phyloP scores from a whole-genome alignment of 345 rosid genomes.

The Eucalyptus marginata region DNA sequence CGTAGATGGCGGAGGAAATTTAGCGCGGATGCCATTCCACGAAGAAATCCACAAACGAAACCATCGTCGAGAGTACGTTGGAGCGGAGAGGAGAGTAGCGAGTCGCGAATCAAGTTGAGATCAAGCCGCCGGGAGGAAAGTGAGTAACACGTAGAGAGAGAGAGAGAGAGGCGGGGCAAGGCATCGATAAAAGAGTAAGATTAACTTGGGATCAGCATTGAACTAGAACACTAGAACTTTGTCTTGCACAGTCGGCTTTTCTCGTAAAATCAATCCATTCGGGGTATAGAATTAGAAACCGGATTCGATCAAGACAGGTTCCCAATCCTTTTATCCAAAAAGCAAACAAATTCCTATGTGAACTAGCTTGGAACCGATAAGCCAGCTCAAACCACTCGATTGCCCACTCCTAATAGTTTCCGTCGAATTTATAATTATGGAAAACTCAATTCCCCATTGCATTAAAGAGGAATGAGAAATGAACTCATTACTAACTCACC shows the following conservation, averaged over 20 bases:
- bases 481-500: too few relatives aligned
- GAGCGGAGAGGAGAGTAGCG: too few relatives aligned
- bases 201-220: not conserved
- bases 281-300: not conserved
- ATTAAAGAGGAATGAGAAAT: too few relatives aligned
- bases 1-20: not conserved
- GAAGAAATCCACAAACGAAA: not conserved
- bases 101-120: too few relatives aligned
- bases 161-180: not conserved
- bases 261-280: not conserved
- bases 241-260: not conserved
- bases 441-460: not conserved
- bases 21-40: not conserved
- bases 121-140: too few relatives aligned
- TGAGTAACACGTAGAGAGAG: too few relatives aligned
- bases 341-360: not conserved
- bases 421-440: not conserved
- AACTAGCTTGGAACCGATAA: not conserved
- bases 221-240: too few relatives aligned
- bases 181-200: not conserved
- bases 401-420: not conserved
- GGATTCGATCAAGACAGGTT: not conserved
- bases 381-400: not conserved
- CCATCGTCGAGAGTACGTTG: not conserved
- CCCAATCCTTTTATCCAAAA: not conserved